Evolutionary conservation across 768 basidiomycete genomes (phyloP), one percentile per base, ranked within the genome.

Genomic region (Ephemerocybe angulata): DNA sequence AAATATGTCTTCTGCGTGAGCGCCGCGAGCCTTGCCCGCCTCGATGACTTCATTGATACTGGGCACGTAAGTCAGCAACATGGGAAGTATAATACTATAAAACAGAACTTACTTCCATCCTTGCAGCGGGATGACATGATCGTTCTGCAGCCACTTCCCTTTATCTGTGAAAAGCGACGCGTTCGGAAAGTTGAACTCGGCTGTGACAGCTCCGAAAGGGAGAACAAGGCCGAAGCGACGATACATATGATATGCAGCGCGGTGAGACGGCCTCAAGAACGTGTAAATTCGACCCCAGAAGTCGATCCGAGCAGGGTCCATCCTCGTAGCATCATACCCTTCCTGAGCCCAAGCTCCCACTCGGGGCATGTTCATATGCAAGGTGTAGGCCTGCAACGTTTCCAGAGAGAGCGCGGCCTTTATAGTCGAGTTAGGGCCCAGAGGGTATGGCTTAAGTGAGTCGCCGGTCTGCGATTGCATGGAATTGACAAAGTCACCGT

Each of bases 131-230:
- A 64, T 65, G 1, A 69, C 70, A 24, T 50, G 62, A 55, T 78
- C 76, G 2, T 57, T 67, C 54, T 70, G 69, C 15, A 70, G 43
- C 70, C 73, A 74, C 40, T 56, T 22, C 5, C 73, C 68, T 11
- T 66, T 8, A 5, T 55, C 51, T 1, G 65, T 62, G 49, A 76
- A 76, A 19, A 78, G 65, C 13, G 68, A 70, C 1, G 60, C 50
- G 42, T 78, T 79, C 1, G 74, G 67, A 0, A 52, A 50, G 44
- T 70, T 71, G 57, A 69, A 76, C 55, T 75, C 67, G 1, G 67
- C 68, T 24, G 67, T 67, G 7, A 60, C 35, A 11, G 73, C 73
- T 5, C 74, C 76, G 44, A 76, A 75, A 15, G 77, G 78, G 21
- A 76, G 64, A 8, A 79, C 30, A 15, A 77, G 50, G 12, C 76